A percentile compares a stretch with the other conserved stretches of the same genome.
Conservation (phyloP, 2,329 filamentous ascomycete genomes). For the Piedraia hortae region DNA sequence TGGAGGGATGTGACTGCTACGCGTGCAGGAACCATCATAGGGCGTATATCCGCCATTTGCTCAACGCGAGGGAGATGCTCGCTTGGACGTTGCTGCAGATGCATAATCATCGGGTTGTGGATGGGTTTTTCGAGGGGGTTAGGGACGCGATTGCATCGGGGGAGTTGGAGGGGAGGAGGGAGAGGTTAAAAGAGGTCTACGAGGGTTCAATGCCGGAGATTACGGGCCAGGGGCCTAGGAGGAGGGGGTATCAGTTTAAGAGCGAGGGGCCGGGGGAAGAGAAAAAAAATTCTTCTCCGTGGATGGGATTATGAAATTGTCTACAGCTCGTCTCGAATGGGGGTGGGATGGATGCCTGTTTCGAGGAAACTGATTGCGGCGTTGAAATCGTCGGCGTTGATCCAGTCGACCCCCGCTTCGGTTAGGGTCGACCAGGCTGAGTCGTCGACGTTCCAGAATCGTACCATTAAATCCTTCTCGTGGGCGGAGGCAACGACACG, state of each 20-base stretch:
- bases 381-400: slow-evolving; percentile 37
- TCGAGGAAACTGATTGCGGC: slow-evolving; percentile 20
- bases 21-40: slow-evolving; percentile 59
- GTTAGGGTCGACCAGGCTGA: slow-evolving; percentile 29
- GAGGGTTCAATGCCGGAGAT: slow-evolving; percentile 42
- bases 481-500: slow-evolving; percentile 25
- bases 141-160: slow-evolving; percentile 14
- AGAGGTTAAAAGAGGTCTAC: slow-evolving; percentile 38
- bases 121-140: slow-evolving; percentile 44
- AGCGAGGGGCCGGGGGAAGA: slow-evolving; percentile 32
- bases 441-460: slow-evolving; percentile 39
- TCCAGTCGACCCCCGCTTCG: slow-evolving; percentile 29
- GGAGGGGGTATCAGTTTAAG: slow-evolving; percentile 62
- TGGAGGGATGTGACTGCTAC: slow-evolving; percentile 45
- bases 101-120: slow-evolving; percentile 57
- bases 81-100: slow-evolving; percentile 81
- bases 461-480: slow-evolving; percentile 26
- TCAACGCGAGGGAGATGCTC: slow-evolving; percentile 84
- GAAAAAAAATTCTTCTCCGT: slow-evolving; percentile 27
- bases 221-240: slow-evolving; percentile 47
- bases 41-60: slow-evolving; percentile 66
- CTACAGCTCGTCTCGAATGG: slow-evolving; percentile 1
- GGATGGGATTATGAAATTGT: background rate
- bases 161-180: slow-evolving; percentile 24
- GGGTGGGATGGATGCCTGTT: too few relatives aligned